Conservation (phyloP, 73 alveolate genomes). For the Uronychia setigera region DNA sequence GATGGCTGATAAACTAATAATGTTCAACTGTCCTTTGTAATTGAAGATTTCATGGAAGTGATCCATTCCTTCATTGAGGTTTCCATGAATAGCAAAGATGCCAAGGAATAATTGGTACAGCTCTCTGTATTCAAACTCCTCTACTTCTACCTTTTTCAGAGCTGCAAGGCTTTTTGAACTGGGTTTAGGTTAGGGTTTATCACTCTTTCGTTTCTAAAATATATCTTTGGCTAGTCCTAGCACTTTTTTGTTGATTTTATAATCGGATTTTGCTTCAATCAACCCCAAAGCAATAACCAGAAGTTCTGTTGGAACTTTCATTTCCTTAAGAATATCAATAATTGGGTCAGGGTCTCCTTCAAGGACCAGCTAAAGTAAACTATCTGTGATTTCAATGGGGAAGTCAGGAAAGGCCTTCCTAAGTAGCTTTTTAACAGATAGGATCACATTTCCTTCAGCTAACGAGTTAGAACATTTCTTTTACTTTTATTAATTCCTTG, state of each 20-base stretch:
- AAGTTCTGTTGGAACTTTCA: background rate
- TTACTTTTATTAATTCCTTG: constrained; percentile 8
- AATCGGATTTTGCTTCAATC: background rate
- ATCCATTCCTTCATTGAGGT: background rate
- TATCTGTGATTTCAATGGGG: constrained; percentile 2
- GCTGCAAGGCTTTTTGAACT: background rate
- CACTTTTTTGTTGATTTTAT: background rate
- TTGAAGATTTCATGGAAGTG: background rate
- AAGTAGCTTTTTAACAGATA: constrained; percentile 20
- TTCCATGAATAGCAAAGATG: background rate
- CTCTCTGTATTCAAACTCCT: background rate
- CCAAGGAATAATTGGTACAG: background rate
- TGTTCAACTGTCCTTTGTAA: background rate
- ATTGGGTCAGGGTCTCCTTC: constrained; percentile 24
- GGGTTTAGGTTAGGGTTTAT: background rate
- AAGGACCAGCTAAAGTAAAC: background rate
- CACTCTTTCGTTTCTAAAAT: background rate
- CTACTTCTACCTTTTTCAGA: background rate
- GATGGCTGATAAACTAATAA: background rate
- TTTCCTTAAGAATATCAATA: background rate
- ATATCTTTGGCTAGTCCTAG: background rate
- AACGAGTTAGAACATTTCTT: too few species aligned
- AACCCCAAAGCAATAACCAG: background rate
- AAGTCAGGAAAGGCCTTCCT: constrained; percentile 7
- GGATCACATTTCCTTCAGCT: constrained; percentile 8